Base-by-base conservation (phyloP, 2,329 filamentous ascomycete species). In the Fusarium protoensiforme region DNA sequence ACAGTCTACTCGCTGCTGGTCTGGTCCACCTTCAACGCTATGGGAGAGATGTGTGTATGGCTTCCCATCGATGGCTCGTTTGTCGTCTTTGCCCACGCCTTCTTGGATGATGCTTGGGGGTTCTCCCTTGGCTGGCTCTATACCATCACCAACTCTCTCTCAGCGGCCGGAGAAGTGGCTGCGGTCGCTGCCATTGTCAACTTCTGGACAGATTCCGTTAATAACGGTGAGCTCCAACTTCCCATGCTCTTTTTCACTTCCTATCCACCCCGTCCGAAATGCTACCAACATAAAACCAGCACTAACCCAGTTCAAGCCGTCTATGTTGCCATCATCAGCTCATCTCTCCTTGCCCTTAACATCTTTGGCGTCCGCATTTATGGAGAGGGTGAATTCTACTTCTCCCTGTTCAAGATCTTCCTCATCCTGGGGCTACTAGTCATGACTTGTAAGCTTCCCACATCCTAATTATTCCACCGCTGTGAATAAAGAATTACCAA, bases 1-100 rank as follows among this genome's bases (percentile, higher is more conserved):
- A 69, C 82, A 29, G 79, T 83, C 74, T 84, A 81, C 81, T 82
- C 82, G 16, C 58, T 82, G 20, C 84, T 81, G 78, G 79, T 84
- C 69, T 85, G 82, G 82, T 83, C 82, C 10, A 69, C 77, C 54
- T 80, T 82, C 77, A 72, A 84, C 51, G 82, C 79, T 67, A 81
- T 90, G 27, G 88, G 86, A 64, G 88, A 90, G 79, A 89, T 90
- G 85, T 84, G 84, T 38, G 85, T 87, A 13, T 88, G 86, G 68
- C 81, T 89, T n/a, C 88, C 88, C 2, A 80, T 89, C 48, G 82
- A 86, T 20, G 84, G 86, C n/a, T 85, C 86, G 20, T 85, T 89
- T 33, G 87, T 87, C n/a, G 86, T 88, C 67, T 84, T 88, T 36
- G 86, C 85, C 36, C 82, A 81, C 8, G 84, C 87, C 13, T 89